phyloP scores from a whole-genome alignment of 768 basidiomycete species.

The Lactarius hatsudake region DNA sequence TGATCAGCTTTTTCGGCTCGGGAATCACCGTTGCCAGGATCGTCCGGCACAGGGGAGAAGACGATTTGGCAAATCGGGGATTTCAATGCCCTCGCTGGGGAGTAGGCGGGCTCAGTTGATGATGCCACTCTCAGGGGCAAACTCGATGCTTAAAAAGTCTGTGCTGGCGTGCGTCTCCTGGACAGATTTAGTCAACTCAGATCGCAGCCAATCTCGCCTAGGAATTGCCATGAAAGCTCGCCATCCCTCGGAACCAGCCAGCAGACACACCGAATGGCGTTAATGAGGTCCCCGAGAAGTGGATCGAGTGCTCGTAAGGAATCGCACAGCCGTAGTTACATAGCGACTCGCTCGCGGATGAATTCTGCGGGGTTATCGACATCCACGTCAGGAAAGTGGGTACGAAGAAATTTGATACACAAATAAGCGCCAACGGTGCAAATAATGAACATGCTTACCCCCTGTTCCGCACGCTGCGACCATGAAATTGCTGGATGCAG shows the following conservation, averaged over 20 bases:
- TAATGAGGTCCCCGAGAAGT: slow-evolving; percentile 50
- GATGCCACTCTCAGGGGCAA: slow-evolving; percentile 30
- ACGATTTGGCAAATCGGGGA: slow-evolving; percentile 70
- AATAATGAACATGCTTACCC: slow-evolving; percentile 42
- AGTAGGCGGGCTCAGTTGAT: slow-evolving; percentile 42
- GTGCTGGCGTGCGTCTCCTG: background rate
- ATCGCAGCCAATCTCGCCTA: slow-evolving; percentile 54
- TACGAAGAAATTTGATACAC: slow-evolving; percentile 47
- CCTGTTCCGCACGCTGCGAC: slow-evolving; percentile 61
- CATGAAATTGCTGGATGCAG: slow-evolving; percentile 35
- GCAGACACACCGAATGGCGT: slow-evolving; percentile 39
- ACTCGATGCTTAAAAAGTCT: slow-evolving; percentile 53
- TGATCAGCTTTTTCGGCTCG: background rate
- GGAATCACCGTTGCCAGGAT: slow-evolving; percentile 3
- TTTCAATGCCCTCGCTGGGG: slow-evolving; percentile 47
- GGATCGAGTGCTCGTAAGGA: slow-evolving; percentile 53
- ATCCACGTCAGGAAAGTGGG: slow-evolving; percentile 69
- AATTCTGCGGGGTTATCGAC: slow-evolving; percentile 61
- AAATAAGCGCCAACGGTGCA: slow-evolving; percentile 6
- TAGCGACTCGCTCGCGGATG: slow-evolving; percentile 52
- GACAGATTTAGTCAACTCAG: slow-evolving; percentile 46
- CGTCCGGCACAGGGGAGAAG: slow-evolving; percentile 20
- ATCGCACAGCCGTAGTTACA: slow-evolving; percentile 40
- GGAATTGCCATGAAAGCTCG: slow-evolving; percentile 52
- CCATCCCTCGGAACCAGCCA: slow-evolving; percentile 29